Evolutionary conservation across 2,329 filamentous ascomycete species (phyloP).

Genomic region (Aurifilum marmelostoma): DNA sequence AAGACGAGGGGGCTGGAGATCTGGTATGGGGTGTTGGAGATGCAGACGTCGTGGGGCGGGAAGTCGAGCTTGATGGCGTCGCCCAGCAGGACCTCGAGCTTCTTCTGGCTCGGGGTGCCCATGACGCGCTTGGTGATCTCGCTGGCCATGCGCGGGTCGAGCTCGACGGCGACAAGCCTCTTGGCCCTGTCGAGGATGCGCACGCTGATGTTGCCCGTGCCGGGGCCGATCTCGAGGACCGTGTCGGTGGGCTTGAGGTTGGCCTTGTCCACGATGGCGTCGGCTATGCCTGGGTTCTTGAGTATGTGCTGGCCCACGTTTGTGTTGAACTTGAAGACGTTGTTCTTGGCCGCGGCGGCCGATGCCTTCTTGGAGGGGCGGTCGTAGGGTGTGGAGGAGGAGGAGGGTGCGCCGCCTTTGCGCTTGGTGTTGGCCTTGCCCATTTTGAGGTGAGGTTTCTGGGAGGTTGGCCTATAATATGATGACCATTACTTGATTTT

Average conservation of each 20-base stretch:
- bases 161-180: conserved; percentile 79
- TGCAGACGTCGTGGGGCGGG: conserved; percentile 75
- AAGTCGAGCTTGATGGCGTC: conserved; percentile 90
- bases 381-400: conserved; percentile 41
- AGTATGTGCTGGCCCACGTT: conserved; percentile 86
- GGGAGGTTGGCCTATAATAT: conserved; percentile 8
- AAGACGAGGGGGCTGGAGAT: conserved; percentile 79
- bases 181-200: conserved; percentile 87
- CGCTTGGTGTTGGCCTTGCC: conserved; percentile 46
- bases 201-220: conserved; percentile 84
- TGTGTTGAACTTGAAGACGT: conserved; percentile 97
- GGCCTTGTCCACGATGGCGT: conserved; percentile 77
- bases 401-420: conserved; percentile 36
- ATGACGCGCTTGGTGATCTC: conserved; percentile 81
- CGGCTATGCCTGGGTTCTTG: conserved; percentile 85
- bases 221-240: conserved; percentile 79
- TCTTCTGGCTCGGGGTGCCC: conserved; percentile 80
- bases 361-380: conserved; percentile 32
- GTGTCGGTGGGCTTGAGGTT: conserved; percentile 87
- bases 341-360: conserved; percentile 59
- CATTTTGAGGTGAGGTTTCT: conserved; percentile 36
- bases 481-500: conserved; percentile 7
- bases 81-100: conserved; percentile 84
- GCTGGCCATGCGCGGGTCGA: conserved; percentile 65
- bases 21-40: conserved; percentile 75